Percentiles rank a stretch among this genome's conserved stretches.
phyloP scores from a whole-genome alignment of 768 basidiomycete genomes.

The Paxillus ammoniavirescens region DNA sequence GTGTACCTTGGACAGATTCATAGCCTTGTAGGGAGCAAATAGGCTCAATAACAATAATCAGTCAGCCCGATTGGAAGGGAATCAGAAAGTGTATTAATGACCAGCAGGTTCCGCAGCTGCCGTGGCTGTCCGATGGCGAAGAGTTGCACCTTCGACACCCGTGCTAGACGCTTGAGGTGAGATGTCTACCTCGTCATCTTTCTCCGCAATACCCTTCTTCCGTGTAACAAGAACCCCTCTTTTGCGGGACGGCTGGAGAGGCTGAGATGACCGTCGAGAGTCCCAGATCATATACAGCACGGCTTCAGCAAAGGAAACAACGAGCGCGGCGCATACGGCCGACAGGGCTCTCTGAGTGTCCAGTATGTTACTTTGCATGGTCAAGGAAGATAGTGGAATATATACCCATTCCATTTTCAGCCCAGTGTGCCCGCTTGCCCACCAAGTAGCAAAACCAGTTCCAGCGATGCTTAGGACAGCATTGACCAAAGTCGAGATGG shows the following conservation, averaged over 20 bases:
- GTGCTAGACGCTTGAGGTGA: conserved; percentile 20
- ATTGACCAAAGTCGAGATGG: conserved; percentile 70
- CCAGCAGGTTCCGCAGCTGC: not conserved
- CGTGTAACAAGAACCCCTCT: not conserved
- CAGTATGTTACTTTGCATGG: conserved; percentile 3
- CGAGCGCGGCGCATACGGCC: conserved; percentile 54
- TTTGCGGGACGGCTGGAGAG: conserved; percentile 8
- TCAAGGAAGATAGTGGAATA: conserved; percentile 8
- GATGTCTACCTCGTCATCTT: conserved; percentile 1
- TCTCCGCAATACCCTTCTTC: conserved; percentile 10
- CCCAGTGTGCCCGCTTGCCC: conserved; percentile 60
- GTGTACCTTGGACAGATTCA: not conserved
- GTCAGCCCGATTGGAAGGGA: not conserved
- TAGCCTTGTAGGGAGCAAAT: not conserved
- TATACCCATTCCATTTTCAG: conserved; percentile 80
- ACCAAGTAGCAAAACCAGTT: conserved; percentile 69
- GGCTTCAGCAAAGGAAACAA: conserved; percentile 72
- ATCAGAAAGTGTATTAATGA: not conserved
- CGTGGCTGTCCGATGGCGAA: conserved; percentile 21
- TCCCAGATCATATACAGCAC: conserved; percentile 75
- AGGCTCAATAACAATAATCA: not conserved
- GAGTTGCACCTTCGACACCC: conserved; percentile 8
- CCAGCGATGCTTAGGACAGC: conserved; percentile 67
- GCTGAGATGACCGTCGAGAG: conserved; percentile 38
- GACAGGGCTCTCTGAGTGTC: conserved; percentile 54